Evolutionary conservation across 2,329 filamentous ascomycete species (phyloP).

Genomic region (Verticillium tricorpus): DNA sequence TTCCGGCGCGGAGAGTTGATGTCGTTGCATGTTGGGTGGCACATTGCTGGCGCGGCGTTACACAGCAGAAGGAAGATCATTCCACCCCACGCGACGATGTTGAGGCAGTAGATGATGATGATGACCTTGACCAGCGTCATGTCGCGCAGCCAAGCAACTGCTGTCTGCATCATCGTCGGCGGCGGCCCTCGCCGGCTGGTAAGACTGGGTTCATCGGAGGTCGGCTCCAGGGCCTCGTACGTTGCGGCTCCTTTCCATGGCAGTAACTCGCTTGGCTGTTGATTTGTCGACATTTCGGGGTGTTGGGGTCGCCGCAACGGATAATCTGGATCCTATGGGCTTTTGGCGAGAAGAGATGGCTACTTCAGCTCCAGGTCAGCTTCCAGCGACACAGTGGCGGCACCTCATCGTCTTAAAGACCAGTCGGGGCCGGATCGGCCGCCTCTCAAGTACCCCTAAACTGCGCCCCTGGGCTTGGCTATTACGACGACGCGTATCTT

Average conservation of each 20-base stretch:
- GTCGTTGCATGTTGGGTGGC: slow-evolving; percentile 63
- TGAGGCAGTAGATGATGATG: slow-evolving; percentile 73
- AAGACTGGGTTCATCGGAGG: not conserved
- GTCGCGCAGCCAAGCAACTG: not conserved
- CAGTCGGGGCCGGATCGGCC: not conserved
- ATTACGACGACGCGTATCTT: not conserved
- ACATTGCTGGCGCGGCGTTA: slow-evolving; percentile 71
- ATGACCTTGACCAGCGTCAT: slow-evolving; percentile 38
- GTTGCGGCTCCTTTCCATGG: not conserved
- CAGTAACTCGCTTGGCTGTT: not conserved
- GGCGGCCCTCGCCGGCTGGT: not conserved
- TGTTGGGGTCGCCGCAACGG: not conserved
- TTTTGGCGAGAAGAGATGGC: too few relatives aligned
- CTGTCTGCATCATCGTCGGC: not conserved
- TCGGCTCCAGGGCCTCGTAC: not conserved
- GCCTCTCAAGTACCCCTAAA: not conserved
- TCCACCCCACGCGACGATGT: slow-evolving; percentile 83
- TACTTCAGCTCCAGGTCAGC: too few relatives aligned
- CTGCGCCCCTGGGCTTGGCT: not conserved
- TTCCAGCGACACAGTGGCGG: too few relatives aligned
- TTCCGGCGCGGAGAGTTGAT: slow-evolving; percentile 72
- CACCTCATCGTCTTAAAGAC: not conserved
- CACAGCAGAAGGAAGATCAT: slow-evolving; percentile 85
- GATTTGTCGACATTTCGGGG: not conserved
- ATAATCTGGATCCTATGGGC: not conserved